Evolutionary conservation across 225 moss, liverwort and hornwort genomes (phyloP).

Genomic region (Sphagnum tenellum): DNA sequence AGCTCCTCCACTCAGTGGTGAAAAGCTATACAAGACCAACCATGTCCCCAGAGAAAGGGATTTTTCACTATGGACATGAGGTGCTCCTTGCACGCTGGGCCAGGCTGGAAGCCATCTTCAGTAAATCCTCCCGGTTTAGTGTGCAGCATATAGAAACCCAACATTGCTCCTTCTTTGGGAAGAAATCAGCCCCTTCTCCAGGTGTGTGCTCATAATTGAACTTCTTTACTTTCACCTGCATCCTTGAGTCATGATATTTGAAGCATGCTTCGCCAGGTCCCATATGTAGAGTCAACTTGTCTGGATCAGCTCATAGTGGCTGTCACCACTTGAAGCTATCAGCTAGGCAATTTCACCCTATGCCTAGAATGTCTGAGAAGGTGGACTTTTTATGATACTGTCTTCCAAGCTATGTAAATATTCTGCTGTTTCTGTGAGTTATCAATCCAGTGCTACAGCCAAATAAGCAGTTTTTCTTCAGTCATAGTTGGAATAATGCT

Average conservation of each 20-base stretch:
- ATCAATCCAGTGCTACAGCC: not conserved
- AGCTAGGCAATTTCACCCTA: too few relatives aligned
- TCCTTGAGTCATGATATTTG: not conserved
- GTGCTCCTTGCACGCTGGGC: conserved; percentile 36
- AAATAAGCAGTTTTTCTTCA: not conserved
- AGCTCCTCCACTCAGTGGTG: conserved; percentile 26
- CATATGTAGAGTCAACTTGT: too few relatives aligned
- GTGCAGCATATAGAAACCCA: conserved; percentile 35
- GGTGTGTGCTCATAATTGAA: conserved; percentile 16
- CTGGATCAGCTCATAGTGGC: not conserved
- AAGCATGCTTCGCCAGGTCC: not conserved
- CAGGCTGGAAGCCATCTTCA: conserved; percentile 28
- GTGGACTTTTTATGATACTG: too few relatives aligned
- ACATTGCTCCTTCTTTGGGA: conserved; percentile 49
- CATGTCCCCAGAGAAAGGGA: conserved; percentile 13
- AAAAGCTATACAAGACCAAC: conserved; percentile 22
- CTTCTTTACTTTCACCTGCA: not conserved
- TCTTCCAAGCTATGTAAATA: too few relatives aligned
- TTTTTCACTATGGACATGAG: conserved; percentile 49
- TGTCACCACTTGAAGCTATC: not conserved
- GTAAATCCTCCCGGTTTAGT: conserved; percentile 41
- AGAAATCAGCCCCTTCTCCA: conserved; percentile 44
- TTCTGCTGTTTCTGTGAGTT: not conserved
- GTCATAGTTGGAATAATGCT: not conserved
- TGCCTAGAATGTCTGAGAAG: too few relatives aligned